Evolutionary conservation across 164 flowering plant genomes (phyloP).

Genomic region (Hamamelis virginiana): DNA sequence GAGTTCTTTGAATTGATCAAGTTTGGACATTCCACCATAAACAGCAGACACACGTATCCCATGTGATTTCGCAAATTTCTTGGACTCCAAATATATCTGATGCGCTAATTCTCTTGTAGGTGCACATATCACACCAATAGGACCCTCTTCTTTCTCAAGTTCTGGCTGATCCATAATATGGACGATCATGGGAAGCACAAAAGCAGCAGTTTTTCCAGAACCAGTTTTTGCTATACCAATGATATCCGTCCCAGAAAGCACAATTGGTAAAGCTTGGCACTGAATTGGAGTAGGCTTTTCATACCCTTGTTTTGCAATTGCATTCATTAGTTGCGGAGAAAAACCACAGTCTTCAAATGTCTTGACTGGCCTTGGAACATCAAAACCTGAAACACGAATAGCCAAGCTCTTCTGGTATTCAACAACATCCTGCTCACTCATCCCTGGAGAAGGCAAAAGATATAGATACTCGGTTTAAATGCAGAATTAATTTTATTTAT

Average conservation of each 20-base stretch:
- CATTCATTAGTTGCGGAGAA: conserved; percentile 70
- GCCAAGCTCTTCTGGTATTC: conserved; percentile 72
- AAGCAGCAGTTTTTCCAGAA: conserved; percentile 97
- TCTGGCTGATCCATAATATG: conserved; percentile 99
- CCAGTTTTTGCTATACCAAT: conserved; percentile 99
- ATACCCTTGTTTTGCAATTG: conserved; percentile 83
- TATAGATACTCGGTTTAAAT: not conserved
- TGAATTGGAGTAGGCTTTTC: conserved; percentile 94
- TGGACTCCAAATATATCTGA: conserved; percentile 85
- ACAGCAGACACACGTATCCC: conserved; percentile 91
- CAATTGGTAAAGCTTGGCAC: conserved; percentile 87
- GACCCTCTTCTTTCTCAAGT: conserved; percentile 90
- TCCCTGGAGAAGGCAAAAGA: conserved; percentile 44
- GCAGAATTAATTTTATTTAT: not conserved
- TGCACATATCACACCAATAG: conserved; percentile 95
- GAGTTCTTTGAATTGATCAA: conserved; percentile 97
- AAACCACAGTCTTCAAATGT: conserved; percentile 88
- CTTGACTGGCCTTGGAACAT: conserved; percentile 84
- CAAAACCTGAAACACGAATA: conserved; percentile 96
- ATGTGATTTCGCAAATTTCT: conserved; percentile 82
- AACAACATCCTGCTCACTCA: conserved; percentile 80
- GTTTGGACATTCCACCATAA: conserved; percentile 98
- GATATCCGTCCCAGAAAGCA: conserved; percentile 87
- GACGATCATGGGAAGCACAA: conserved; percentile 95
- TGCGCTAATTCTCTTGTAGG: conserved; percentile 98